Evolutionary conservation across 352 stramenopile species (phyloP), one percentile per base, ranked within the genome.

Genomic region (Phytophthora pisi): DNA sequence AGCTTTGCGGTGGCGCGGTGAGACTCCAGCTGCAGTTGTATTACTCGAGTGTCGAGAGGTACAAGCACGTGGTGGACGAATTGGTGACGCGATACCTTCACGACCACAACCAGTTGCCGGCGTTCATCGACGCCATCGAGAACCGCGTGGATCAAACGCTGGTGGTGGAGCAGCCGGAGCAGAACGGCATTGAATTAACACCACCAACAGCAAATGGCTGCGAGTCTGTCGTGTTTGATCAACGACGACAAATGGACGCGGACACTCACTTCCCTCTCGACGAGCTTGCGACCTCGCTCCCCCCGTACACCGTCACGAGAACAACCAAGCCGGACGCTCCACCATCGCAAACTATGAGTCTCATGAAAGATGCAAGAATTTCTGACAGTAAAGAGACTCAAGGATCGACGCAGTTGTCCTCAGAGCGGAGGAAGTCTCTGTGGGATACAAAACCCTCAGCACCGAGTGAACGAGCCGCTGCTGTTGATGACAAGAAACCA

Each of bases 21-120:
- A 73, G 79, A 6, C 58, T 92, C 4, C 83, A 91, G 54, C 62
- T 92, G 11, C 84, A 92, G 34, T 52, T 92, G 13, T 80, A 66
- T 36, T 91, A 83, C 58, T 91, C 84, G 0, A 74, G 78, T 5
- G 45, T 92, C 1, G 82, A 91, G 57, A 77, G 78, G 31, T 79
- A 71, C 61, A 91, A 90, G 51, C 77, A 81, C 10, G 58, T 75
- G 5, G 64, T 92, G 10, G 84, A 92, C 47, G 84, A 90, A 24
- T 64, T 91, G 1, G 79, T 91, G 40, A 68, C 46, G 0, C 86
- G 79, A 72, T 87, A 80, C 52, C 42, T 86, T 2, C 65, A 88
- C 20, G 81, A 87, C 13, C 57, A 84, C 71, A 80, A 73, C 28
- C 59, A 88, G 13, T 66, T 92, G 5, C 84, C 84, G n/a, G 55